These are phyloP conservation scores for Piromyces finnis DNA, from an alignment of 192 early-diverging fungal genomes.

Conservation along the genomic window DNA sequence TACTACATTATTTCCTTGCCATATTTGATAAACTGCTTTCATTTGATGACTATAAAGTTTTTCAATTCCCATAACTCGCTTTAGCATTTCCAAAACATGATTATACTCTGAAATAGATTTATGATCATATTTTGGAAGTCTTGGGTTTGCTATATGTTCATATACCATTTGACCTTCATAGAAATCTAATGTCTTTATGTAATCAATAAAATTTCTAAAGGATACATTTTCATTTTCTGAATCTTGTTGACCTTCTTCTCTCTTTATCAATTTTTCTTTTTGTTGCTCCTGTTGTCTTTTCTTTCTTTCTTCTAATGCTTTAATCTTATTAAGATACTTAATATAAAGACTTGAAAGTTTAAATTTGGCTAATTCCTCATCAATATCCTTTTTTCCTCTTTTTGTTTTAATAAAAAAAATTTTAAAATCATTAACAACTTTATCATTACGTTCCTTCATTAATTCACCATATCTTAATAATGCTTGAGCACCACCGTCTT, in stretches of 20 bases:
- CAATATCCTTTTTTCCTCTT: neutral
- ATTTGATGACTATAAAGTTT: conserved; percentile 57
- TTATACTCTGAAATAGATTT: neutral
- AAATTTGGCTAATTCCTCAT: neutral
- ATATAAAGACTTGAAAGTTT: neutral
- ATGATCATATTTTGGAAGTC: conserved; percentile 3
- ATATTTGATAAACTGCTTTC: conserved; percentile 31
- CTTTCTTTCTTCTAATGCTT: neutral
- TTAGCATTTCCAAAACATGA: neutral
- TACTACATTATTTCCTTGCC: conserved; percentile 29
- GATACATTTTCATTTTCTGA: neutral
- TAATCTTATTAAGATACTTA: neutral
- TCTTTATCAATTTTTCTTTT: neutral
- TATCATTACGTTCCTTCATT: neutral
- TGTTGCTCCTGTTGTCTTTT: neutral
- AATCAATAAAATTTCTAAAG: conserved; percentile 5
- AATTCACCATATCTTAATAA: neutral
- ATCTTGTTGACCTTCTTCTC: neutral
- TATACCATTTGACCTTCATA: conserved; percentile 19
- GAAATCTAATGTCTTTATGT: conserved; percentile 9
- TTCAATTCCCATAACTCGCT: conserved; percentile 5
- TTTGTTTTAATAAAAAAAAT: neutral
- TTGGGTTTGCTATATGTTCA: neutral
- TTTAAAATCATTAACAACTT: neutral
- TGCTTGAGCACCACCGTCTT: neutral